Conservation (phyloP, 306 rosid species). For the Vigna nakashimae region DNA sequence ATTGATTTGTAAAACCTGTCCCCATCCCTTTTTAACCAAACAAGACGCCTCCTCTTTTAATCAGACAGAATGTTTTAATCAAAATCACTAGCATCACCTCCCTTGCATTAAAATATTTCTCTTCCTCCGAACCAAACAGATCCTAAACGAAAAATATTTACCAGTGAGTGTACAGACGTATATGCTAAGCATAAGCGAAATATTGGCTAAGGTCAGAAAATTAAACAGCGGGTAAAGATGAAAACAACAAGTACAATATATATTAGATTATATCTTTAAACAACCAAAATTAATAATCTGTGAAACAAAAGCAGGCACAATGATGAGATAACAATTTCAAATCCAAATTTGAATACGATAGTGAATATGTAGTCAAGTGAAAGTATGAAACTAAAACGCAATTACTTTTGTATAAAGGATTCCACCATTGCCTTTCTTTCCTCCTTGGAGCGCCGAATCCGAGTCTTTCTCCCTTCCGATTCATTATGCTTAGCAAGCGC, state of each 20-base stretch:
- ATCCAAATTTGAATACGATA: background rate
- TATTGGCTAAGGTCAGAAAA: background rate
- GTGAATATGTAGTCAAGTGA: background rate
- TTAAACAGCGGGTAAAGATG: background rate
- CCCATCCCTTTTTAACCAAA: background rate
- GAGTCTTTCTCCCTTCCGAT: slow-evolving; percentile 76
- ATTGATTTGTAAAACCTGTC: background rate
- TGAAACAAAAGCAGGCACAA: background rate
- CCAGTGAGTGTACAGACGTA: background rate
- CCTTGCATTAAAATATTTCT: background rate
- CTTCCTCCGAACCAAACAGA: background rate
- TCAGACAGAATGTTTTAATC: background rate
- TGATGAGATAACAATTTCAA: background rate
- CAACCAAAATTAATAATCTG: background rate
- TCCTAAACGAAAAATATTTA: background rate
- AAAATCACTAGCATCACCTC: background rate
- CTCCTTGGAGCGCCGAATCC: slow-evolving; percentile 89
- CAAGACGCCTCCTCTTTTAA: background rate
- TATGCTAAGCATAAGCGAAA: background rate
- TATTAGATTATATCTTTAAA: background rate
- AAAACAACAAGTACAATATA: background rate
- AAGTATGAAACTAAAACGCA: slow-evolving; percentile 8
- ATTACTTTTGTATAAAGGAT: slow-evolving; percentile 83
- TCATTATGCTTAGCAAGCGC: slow-evolving; percentile 90
- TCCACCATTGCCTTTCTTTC: slow-evolving; percentile 93